Evolutionary conservation across 352 stramenopile species (phyloP), one percentile per base, ranked within the genome.

Genomic region (Globisporangium lucens): DNA sequence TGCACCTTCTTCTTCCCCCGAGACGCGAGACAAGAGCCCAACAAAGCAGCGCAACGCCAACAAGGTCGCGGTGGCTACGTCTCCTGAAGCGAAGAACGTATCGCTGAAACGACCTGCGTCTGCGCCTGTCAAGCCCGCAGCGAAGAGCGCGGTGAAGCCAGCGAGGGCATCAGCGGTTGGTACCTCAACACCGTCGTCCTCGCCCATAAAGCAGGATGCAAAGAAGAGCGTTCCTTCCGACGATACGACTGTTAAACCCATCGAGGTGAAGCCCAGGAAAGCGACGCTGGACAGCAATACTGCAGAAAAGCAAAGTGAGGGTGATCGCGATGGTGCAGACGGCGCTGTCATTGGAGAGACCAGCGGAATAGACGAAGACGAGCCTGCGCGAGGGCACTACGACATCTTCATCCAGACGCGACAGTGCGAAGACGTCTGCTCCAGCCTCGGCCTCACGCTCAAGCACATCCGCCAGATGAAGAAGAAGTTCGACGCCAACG

Each of bases 401-500:
- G 71, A 70, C 36, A 70, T 87, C 13, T 78, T 89, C 17, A 64
- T 91, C 9, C 82, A 90, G 59, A 89, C 83, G 0, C 75, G 75
- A 3, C 61, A 69, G 0, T 89, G 80, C 27, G 83, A 91, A 65
- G 71, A 78, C 27, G 30, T 89, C 3, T 91, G 83, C 58, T 75
- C 68, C 6, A 66, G 70, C 0, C 67, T 90, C 35, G 78, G 80
- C 0, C 75, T 90, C 35, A 83, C 76, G 47, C 71, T 83, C 57
- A 68, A 68, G 10, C 74, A 91, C 57, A 85, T 90, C 55, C 78
- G 83, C 12, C 80, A 77, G 60, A 84, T 91, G 71, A 91, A 91
- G 70, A 79, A 76, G 58, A 88, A 86, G 52, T 89, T 85, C 51
- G 77, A 90, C 58, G 75, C 75, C 36, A 91, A 90, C 75, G 82